Base-by-base conservation (phyloP, 2,329 filamentous ascomycete genomes). In the Colletotrichum eremochloae region DNA sequence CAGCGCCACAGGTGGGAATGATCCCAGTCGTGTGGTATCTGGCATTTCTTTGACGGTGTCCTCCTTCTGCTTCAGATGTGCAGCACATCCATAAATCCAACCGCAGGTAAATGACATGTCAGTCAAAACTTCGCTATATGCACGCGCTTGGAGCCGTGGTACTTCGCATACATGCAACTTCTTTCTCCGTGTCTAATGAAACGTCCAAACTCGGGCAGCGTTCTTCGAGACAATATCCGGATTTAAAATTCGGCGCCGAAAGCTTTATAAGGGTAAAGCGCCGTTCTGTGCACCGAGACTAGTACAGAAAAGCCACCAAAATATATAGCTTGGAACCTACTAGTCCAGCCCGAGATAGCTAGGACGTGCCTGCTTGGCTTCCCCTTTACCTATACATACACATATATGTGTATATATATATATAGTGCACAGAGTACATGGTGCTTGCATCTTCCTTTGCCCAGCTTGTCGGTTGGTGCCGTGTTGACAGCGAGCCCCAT, bases 261-360 rank as follows among this genome's bases (percentile, higher is more conserved):
- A 44, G 57, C 63, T 62, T 50, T 62, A 63, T 57, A 68, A 71
- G 58, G 68, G 53, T 60, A 58, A 44, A 60, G 48, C 50, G 38
- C 58, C 64, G 57, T 63, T 67, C 52, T 31, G 46, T 46, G 44
- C 64, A 24, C 64, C 29, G 55, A 33, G n/a, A 63, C 64, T 63
- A 63, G 65, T 42, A 57, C 44, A 40, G 24, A 33, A 44, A 58
- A 15, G 52, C 52, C 64, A 58, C 57, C 33, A n/a, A n/a, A 3
- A 14, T 44, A 18, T 50, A 62, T 29, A 15, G 31, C 2, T 31
- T 36, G 29, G 15, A 36, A 36, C 5, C 24, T 33, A 29, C 24
- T 63, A 33, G 33, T 11, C 33, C 24, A 40, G 46, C 24, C 33
- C 18, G n/a, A 9, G 48, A 5, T 15, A 12, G 15, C 18, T 38